Evolutionary conservation across 371 early-diverging fungal species (phyloP).

Genomic region (Paraphysoderma sedebokerense): DNA sequence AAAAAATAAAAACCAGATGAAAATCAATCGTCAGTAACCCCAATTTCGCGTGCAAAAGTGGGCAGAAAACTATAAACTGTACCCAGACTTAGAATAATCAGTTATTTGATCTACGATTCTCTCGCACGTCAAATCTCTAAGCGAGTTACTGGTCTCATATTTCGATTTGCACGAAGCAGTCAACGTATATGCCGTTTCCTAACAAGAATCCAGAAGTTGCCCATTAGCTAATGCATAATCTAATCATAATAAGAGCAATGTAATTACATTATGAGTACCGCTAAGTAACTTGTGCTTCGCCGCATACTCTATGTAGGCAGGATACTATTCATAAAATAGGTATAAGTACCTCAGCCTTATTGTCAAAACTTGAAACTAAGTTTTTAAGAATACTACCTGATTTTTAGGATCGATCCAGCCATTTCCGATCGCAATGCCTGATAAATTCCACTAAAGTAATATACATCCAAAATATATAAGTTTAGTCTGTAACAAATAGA

Average conservation of each 20-base stretch:
- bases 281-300: slow-evolving; percentile 10
- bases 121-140: not conserved
- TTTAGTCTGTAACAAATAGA: not conserved
- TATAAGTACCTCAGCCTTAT: not conserved
- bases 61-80: too few relatives aligned
- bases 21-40: too few relatives aligned
- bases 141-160: not conserved
- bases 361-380: not conserved
- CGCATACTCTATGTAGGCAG: slow-evolving; percentile 12
- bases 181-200: too few relatives aligned
- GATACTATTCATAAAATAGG: slow-evolving; percentile 10
- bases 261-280: too few relatives aligned
- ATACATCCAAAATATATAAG: not conserved
- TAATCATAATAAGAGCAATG: too few relatives aligned
- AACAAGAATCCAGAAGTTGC: too few relatives aligned
- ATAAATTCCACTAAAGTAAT: slow-evolving; percentile 29
- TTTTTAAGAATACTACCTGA: slow-evolving; percentile 29
- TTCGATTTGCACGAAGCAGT: too few relatives aligned
- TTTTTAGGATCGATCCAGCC: slow-evolving; percentile 71
- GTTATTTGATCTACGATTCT: not conserved
- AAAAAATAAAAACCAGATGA: too few relatives aligned
- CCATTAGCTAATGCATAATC: too few relatives aligned
- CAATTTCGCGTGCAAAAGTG: too few relatives aligned
- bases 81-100: slow-evolving; percentile 1
- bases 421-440: slow-evolving; percentile 62